These are phyloP conservation scores for Kodamaea hsintzibuensis DNA, from an alignment of 805 yeast species.

Conservation along the genomic window DNA sequence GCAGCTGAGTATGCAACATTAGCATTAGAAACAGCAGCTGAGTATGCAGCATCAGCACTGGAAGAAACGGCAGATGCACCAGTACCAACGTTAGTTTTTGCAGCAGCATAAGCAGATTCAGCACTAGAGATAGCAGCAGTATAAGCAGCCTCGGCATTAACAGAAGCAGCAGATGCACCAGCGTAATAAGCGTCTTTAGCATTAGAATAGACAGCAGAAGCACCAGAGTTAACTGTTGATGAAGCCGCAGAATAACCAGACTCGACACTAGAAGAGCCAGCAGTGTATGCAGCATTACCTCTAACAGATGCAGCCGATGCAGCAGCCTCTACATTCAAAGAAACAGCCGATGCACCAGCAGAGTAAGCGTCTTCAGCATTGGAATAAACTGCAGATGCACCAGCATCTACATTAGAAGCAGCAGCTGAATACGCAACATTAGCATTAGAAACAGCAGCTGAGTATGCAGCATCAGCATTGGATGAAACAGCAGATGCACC, in stretches of 20 bases:
- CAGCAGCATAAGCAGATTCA: too few relatives aligned
- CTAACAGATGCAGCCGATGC: constrained; percentile 12
- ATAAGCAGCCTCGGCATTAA: constrained; percentile 4
- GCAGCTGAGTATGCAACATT: not conserved
- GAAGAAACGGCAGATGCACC: not conserved
- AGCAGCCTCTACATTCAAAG: constrained; percentile 4
- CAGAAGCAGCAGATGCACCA: constrained; percentile 1
- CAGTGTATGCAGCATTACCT: not conserved
- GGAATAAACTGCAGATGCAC: constrained; percentile 3
- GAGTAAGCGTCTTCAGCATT: not conserved
- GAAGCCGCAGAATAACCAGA: not conserved
- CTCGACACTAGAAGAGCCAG: not conserved
- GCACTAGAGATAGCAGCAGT: not conserved
- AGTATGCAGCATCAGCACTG: not conserved
- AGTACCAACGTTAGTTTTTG: too few relatives aligned
- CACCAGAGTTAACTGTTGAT: not conserved
- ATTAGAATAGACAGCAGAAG: not conserved
- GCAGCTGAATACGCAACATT: not conserved
- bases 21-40: not conserved
- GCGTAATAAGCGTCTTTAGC: not conserved
- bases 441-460: not conserved
- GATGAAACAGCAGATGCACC: not conserved
- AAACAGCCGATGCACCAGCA: not conserved
- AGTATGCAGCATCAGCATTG: not conserved
- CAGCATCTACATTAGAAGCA: constrained; percentile 5